Conservation (phyloP, 805 yeast species). For the Grigorovia transvaalensis region DNA sequence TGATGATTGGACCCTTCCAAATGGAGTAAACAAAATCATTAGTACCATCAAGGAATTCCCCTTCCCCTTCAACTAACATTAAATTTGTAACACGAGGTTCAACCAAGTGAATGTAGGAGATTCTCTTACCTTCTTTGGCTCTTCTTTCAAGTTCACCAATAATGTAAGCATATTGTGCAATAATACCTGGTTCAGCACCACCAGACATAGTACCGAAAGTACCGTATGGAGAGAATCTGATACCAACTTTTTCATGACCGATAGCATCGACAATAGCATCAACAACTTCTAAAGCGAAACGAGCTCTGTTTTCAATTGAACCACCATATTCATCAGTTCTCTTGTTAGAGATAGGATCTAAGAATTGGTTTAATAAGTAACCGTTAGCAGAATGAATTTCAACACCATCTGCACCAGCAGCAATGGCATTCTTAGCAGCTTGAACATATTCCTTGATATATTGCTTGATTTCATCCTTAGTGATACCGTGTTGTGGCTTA, state of each 20-base stretch:
- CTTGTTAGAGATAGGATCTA: conserved; percentile 37
- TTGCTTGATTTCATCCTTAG: conserved; percentile 32
- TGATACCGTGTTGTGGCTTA: conserved; percentile 26
- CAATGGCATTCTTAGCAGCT: conserved; percentile 36
- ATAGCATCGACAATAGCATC: conserved; percentile 41
- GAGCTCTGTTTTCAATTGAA: conserved; percentile 39
- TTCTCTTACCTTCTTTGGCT: conserved; percentile 28
- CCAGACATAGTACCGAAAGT: conserved; percentile 34
- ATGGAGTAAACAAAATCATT: conserved; percentile 32
- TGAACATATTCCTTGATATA: conserved; percentile 33
- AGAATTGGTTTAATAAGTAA: conserved; percentile 46
- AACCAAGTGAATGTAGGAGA: conserved; percentile 36
- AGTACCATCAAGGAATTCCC: conserved; percentile 22
- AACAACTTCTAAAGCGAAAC: conserved; percentile 38
- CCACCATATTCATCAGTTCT: conserved; percentile 49
- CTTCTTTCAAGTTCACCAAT: conserved; percentile 33
- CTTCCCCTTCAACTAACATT: conserved; percentile 19
- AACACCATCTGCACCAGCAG: conserved; percentile 44
- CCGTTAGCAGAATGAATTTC: conserved; percentile 66
- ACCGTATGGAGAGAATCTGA: conserved; percentile 42
- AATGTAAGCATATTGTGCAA: conserved; percentile 34
- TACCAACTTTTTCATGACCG: conserved; percentile 40
- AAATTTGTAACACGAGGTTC: conserved; percentile 35
- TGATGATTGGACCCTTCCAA: conserved; percentile 37
- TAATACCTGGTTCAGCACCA: conserved; percentile 24